Base-by-base conservation (phyloP, 371 early-diverging fungal species). In the Lichtheimia ramosa region DNA sequence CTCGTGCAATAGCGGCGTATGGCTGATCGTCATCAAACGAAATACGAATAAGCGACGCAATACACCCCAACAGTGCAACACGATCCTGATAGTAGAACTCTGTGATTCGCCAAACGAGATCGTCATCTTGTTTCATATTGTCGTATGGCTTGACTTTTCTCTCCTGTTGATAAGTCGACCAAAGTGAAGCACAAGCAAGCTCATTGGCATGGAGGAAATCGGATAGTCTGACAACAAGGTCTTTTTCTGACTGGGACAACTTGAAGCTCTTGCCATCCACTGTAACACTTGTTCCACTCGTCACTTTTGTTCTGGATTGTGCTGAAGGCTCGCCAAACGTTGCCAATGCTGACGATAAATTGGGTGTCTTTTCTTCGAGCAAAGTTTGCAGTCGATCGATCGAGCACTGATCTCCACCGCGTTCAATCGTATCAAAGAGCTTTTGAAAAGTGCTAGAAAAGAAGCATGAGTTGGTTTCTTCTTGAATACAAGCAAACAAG, bases 391-490 rank as follows among this genome's bases (percentile, higher is more conserved):
- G 60, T 34, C 64, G 66, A 62, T 75, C 75, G 8, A 69, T 68
- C n/a, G 79, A 73, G 54, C 74, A 75, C 51, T 75, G 71, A 43
- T 79, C 75, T 13, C 58, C 69, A 27, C 73, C 74, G 50, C 73
- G 66, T 65, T 79, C 75, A 43, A 79, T 65, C 27, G 74, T 73
- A 48, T 79, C 72, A 43, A 75, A 70, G 48, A 79, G 57, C 50
- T 73, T 70, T 53, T 71, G 75, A 58, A 71, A 75, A 25, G 75
- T 75, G 59, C 79, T 79, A 60, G 10, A 13, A 34, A 46, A 15
- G 0, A 2, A 1, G 2, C 10, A 23, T 48, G 6, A 49, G 16
- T n/a, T n/a, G n/a, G n/a, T 39, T 12, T 6, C 16, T 40, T 27
- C 7, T 3, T 14, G 27, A 14, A 49, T 46, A 15, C 15, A 14